Percentiles rank a stretch among this genome's conserved stretches.
phyloP scores from a whole-genome alignment of 352 stramenopile species.

The Pythium brassicae region DNA sequence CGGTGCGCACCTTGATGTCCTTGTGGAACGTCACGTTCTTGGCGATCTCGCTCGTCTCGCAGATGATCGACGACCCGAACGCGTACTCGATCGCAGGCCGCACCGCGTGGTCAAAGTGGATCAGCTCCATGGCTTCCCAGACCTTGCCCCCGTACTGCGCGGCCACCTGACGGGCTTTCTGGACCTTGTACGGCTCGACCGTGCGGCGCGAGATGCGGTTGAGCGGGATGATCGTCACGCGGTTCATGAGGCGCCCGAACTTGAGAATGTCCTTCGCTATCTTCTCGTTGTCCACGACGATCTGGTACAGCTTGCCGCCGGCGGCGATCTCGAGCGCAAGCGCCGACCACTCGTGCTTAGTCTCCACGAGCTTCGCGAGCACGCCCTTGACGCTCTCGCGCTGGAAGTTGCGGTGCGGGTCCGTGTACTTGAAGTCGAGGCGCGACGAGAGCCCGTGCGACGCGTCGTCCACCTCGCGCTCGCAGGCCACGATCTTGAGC shows the following conservation, averaged over 20 bases:
- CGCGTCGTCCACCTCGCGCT: constrained; percentile 91
- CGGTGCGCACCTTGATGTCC: constrained; percentile 94
- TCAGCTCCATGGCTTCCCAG: constrained; percentile 93
- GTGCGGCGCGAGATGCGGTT: constrained; percentile 93
- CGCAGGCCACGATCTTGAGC: constrained; percentile 55
- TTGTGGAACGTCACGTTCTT: constrained; percentile 85
- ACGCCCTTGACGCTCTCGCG: constrained; percentile 96
- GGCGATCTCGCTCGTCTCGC: constrained; percentile 91
- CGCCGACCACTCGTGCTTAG: constrained; percentile 91
- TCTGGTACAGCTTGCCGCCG: constrained; percentile 97
- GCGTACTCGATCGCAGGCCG: constrained; percentile 96
- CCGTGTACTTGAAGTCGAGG: constrained; percentile 95
- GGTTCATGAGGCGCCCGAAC: constrained; percentile 93
- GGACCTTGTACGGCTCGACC: constrained; percentile 69
- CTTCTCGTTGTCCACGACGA: constrained; percentile 98
- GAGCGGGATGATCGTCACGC: constrained; percentile 98
- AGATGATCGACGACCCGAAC: constrained; percentile 98
- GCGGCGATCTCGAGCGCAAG: constrained; percentile 98
- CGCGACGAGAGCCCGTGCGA: constrained; percentile 92
- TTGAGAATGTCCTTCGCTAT: constrained; percentile 98
- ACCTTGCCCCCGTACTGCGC: constrained; percentile 87
- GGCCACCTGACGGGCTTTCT: constrained; percentile 83
- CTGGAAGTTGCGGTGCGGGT: constrained; percentile 94
- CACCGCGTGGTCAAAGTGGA: constrained; percentile 96
- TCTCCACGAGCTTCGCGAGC: constrained; percentile 94